Conservation (phyloP, 1,284 basidiomycete genomes). For the Cystobasidium slooffiae region DNA sequence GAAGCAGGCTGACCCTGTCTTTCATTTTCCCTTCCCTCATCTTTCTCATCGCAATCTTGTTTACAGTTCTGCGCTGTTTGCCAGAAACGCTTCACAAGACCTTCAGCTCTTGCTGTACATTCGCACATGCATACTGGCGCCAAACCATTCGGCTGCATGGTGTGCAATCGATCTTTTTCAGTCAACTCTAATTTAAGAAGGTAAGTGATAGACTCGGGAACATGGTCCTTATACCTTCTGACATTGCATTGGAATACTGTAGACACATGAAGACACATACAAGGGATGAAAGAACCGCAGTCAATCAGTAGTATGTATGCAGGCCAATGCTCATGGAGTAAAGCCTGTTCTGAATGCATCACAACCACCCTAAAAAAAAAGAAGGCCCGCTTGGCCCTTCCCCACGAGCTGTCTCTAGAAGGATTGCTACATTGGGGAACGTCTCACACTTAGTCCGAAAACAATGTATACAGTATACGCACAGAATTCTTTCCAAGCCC, state of each 20-base stretch:
- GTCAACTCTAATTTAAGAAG: constrained; percentile 40
- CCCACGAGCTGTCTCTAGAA: no score
- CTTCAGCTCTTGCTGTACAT: constrained; percentile 40
- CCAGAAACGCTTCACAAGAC: constrained; percentile 27
- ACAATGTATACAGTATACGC: no score
- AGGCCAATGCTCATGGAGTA: neutral
- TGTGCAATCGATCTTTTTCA: constrained; percentile 34
- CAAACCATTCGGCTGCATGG: constrained; percentile 27
- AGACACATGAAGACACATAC: constrained; percentile 39
- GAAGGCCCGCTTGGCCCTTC: no score
- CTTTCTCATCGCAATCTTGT: neutral
- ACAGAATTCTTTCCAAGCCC: no score
- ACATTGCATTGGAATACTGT: neutral
- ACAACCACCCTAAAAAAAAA: no score
- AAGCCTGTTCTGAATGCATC: neutral
- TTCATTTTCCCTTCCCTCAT: neutral
- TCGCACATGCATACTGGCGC: constrained; percentile 41
- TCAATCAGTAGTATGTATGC: neutral
- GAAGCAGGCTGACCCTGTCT: neutral
- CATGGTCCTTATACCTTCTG: neutral
- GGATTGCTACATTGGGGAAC: no score
- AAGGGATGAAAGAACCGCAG: constrained; percentile 14
- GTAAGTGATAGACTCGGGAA: neutral
- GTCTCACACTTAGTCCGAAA: no score
- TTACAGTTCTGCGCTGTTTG: constrained; percentile 27